Evolutionary conservation across 495 filamentous ascomycete species (phyloP).

Genomic region (Neurospora sublineolata): DNA sequence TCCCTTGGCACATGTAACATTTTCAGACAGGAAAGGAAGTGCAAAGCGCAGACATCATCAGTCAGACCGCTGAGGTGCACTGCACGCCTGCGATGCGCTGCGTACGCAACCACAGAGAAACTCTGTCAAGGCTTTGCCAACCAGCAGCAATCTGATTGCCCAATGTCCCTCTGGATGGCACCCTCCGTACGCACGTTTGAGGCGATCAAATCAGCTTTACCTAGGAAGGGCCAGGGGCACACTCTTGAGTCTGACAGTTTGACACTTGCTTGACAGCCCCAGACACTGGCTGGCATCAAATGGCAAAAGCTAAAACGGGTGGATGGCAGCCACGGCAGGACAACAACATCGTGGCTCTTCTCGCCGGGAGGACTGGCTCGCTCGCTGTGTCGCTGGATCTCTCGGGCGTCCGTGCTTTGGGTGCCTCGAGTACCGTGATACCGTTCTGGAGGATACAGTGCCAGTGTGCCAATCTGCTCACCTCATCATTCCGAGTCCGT

Average conservation of each 20-base stretch:
- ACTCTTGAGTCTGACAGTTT: not conserved
- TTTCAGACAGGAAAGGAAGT: not conserved
- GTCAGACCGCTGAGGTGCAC: not conserved
- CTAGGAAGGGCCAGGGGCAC: not conserved
- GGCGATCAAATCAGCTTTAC: not conserved
- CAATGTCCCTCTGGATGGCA: not conserved
- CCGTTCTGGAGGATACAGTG: not conserved
- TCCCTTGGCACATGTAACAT: not conserved
- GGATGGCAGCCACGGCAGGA: not conserved
- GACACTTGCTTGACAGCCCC: not conserved
- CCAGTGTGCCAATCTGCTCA: slow-evolving; percentile 1
- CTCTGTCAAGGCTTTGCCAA: not conserved
- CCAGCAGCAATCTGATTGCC: not conserved
- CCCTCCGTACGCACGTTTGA: not conserved
- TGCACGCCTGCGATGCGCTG: not conserved
- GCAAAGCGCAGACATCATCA: not conserved
- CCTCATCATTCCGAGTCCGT: slow-evolving; percentile 8
- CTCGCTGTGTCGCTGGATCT: not conserved
- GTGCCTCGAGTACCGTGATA: not conserved
- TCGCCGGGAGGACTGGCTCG: not conserved
- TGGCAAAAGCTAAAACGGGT: not conserved
- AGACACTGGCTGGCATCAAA: not conserved
- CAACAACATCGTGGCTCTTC: not conserved
- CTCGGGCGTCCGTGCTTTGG: not conserved
- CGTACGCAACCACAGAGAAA: not conserved